These are phyloP conservation scores for Secale cereale DNA, from an alignment of 176 grass and related monocot species.

Conservation along the genomic window DNA sequence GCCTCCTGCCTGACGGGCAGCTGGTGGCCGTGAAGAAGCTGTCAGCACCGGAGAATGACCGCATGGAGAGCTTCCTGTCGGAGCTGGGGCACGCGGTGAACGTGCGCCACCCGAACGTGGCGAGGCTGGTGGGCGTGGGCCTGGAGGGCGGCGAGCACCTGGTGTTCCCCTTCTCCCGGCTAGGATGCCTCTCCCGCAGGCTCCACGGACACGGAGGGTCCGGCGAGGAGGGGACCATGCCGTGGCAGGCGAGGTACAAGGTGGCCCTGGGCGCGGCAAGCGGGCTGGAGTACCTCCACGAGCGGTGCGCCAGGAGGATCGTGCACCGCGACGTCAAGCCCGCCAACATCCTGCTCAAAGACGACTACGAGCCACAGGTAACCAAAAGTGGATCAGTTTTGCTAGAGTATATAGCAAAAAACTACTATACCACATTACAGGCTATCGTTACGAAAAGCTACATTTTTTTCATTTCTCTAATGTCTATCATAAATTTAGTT, in stretches of 20 bases:
- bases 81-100: slow-evolving; percentile 70
- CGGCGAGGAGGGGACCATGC: slow-evolving; percentile 18
- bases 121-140: slow-evolving; percentile 59
- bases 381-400: too few species aligned
- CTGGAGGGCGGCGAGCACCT: slow-evolving; percentile 80
- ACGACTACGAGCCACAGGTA: slow-evolving; percentile 67
- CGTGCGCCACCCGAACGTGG: slow-evolving; percentile 71
- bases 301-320: slow-evolving; percentile 62
- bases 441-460: too few species aligned
- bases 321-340: slow-evolving; percentile 87
- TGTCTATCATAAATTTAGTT: too few species aligned
- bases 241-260: slow-evolving; percentile 52
- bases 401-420: too few species aligned
- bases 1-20: slow-evolving; percentile 47
- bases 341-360: slow-evolving; percentile 64
- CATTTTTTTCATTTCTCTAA: too few species aligned
- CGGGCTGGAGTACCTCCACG: slow-evolving; percentile 80
- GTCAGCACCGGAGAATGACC: slow-evolving; percentile 22
- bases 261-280: slow-evolving; percentile 51
- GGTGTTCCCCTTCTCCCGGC: slow-evolving; percentile 57
- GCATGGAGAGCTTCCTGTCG: slow-evolving; percentile 56
- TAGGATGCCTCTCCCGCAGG: slow-evolving; percentile 64
- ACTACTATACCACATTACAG: too few species aligned
- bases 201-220: slow-evolving; percentile 49
- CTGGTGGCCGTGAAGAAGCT: slow-evolving; percentile 74